Percentiles rank a stretch among this genome's conserved stretches.
Conservation (phyloP, 257 asterid species). For the Solanum sitiens region DNA sequence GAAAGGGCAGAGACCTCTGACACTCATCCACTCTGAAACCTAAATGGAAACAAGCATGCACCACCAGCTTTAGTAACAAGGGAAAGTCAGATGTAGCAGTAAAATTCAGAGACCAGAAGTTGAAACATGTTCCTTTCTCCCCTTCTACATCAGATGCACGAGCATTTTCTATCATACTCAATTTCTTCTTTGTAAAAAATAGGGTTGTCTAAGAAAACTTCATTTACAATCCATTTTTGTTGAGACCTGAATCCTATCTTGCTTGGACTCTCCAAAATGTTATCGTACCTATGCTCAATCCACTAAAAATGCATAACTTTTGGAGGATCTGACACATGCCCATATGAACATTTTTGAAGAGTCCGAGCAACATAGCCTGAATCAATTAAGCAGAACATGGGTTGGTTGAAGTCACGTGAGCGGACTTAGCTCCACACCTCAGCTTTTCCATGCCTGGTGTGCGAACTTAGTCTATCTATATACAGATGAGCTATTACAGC, state of each 20-base stretch:
- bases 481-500: background rate
- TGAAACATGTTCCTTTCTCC: background rate
- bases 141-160: background rate
- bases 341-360: background rate
- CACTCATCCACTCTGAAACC: conserved; percentile 49
- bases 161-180: background rate
- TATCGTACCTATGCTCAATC: background rate
- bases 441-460: background rate
- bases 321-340: background rate
- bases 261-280: background rate
- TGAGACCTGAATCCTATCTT: background rate
- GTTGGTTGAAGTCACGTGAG: background rate
- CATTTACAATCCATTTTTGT: background rate
- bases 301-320: background rate
- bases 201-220: background rate
- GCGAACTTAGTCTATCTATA: background rate
- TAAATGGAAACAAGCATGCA: conserved; percentile 11
- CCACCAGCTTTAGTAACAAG: conserved; percentile 2
- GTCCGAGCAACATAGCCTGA: background rate
- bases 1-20: conserved; percentile 11
- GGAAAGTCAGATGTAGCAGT: background rate
- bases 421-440: background rate
- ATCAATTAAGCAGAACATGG: background rate
- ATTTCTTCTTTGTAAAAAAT: background rate
- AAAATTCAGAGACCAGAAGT: background rate